Base-by-base conservation (phyloP, 106 monocot genomes). In the Vanilla planifolia region DNA sequence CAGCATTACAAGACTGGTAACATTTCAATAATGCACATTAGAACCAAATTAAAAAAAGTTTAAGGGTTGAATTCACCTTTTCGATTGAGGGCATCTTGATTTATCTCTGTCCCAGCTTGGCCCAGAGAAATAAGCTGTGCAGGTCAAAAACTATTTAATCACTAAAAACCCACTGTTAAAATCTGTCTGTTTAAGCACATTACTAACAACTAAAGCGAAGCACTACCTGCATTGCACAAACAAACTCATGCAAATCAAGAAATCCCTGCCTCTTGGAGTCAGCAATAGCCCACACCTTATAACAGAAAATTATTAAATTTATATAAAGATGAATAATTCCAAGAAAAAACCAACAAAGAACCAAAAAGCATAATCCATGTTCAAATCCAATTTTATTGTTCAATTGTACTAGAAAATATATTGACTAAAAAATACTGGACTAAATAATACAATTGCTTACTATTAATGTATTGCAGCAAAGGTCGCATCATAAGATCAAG, bases 101-200 rank as follows among this genome's bases (percentile, higher is more conserved):
- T 89, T 61, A 94, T 89, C 53, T 86, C 89, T 59, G 77, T 33
- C 6, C 94, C 94, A 9, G 63, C 80, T 75, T 94, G 94, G 61
- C 82, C 85, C 36, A 85, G 60, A 14, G 94, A 33, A 80, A 94
- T 67, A 55, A 94, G 85, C 94, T 94, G 75, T 67, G 8, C 47
- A 67, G 42, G n/a, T 40, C 9, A 23, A 61, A 13, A 67, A 48
- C 17, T n/a, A 46, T 42, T 56, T 8, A 48, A 43, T 28, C 2
- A 19, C 2, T 36, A 16, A 61, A 22, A 27, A 26, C 51, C 9
- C 10, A 10, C 9, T 36, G 13, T 8, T 26, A 7, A n/a, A n/a
- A n/a, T 39, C 13, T 28, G n/a, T 41, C 36, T 39, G n/a, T 39
- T 11, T 11, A 53, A 40, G 25, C 36, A 13, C 51, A 67, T 43